Percentiles rank a stretch among this genome's conserved stretches.
phyloP scores from a whole-genome alignment of 177 flowering plant species.

The Vitis hybrid region DNA sequence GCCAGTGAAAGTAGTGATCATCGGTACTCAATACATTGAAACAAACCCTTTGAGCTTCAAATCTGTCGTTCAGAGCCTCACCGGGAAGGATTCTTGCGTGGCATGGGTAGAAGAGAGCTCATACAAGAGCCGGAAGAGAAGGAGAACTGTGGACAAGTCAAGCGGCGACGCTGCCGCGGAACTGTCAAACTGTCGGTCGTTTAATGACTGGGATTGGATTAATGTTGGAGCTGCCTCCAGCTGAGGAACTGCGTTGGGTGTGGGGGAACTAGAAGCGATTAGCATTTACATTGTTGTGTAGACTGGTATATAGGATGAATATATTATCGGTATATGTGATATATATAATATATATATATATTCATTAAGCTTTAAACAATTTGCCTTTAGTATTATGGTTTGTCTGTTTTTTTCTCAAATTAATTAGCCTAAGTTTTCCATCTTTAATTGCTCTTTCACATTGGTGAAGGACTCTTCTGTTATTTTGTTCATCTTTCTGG shows the following conservation, averaged over 20 bases:
- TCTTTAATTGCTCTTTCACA: no score
- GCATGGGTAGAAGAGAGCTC: background rate
- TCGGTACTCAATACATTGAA: slow-evolving; percentile 45
- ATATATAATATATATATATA: no score
- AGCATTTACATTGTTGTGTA: background rate
- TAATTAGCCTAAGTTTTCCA: no score
- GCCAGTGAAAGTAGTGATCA: slow-evolving; percentile 41
- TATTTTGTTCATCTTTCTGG: no score
- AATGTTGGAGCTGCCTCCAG: slow-evolving; percentile 34
- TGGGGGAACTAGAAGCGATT: background rate
- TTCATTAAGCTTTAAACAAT: no score
- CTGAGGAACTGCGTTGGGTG: slow-evolving; percentile 27
- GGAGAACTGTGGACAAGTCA: background rate
- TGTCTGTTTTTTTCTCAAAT: no score
- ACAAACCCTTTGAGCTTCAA: slow-evolving; percentile 57
- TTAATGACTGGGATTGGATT: slow-evolving; percentile 29
- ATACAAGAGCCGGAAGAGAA: background rate
- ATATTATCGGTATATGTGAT: no score
- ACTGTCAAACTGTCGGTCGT: slow-evolving; percentile 14
- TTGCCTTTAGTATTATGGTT: no score
- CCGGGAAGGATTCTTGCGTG: slow-evolving; percentile 50
- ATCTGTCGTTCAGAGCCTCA: slow-evolving; percentile 64
- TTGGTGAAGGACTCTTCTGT: no score
- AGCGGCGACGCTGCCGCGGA: background rate
- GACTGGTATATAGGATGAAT: no score